Evolutionary conservation across 2,329 filamentous ascomycete species (phyloP), one percentile per base, ranked within the genome.

Genomic region (Aspergillus intermedius): DNA sequence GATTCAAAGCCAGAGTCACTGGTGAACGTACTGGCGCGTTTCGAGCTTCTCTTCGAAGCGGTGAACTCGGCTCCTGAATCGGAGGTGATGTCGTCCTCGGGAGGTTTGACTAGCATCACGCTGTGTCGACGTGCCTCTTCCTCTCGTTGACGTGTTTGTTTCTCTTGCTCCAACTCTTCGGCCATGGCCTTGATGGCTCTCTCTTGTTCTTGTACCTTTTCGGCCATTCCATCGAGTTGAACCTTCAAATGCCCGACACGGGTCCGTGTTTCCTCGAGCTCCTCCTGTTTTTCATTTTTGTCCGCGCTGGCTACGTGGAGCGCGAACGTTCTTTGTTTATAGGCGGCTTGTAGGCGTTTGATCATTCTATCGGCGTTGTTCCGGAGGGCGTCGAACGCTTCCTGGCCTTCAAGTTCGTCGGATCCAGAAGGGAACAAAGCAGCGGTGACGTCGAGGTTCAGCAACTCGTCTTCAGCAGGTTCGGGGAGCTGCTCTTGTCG

Each of bases 1-100:
- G 77, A 80, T 54, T 82, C 80, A 52, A 81, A 81, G 42, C 79
- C 79, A 5, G 79, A 81, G 58, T 82, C 80, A 45, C 75, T 74
- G 10, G 70, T 72, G 19, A 68, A 63, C 3, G 70, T 73, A 42
- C 70, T 73, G 47, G 62, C 55, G 39, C 70, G 66, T 46, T 71
- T 68, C 48, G 62, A 51, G 48, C 64, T 60, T 34, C 65, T 62
- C 44, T 59, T 59, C 41, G 62, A 63, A 7, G 60, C 60, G 42
- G 64, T 59, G 54, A 71, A 57, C 53, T 70, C 60, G 50, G 65
- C 35, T 50, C 62, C 50, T 53, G 62, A 55, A 49, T 59, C 60
- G 42, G 62, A 67, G 43, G 61, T 59, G 47, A 64, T 59, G 15
- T 67, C 63, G 15, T 64, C 60, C 32, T 70, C 64, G 12, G 55